Evolutionary conservation across 2,329 filamentous ascomycete species (phyloP), one percentile per base, ranked within the genome.

Genomic region (Paracamarosporium sp.): DNA sequence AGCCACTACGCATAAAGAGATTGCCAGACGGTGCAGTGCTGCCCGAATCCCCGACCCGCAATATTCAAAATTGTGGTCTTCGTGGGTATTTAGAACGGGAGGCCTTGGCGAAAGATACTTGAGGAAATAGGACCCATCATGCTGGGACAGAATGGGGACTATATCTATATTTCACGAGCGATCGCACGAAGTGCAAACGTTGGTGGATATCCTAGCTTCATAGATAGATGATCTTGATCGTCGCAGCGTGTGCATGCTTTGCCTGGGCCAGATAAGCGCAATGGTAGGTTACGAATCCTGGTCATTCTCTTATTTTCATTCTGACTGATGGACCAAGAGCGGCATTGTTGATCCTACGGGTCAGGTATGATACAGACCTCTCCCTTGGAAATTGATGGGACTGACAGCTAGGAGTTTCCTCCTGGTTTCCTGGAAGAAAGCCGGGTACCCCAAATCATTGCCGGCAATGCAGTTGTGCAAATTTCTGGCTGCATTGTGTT

Each of bases 381-480:
- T 12, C 5, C 28, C 12, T 31, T 17, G 24, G n/a, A 47, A 6
- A 20, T 20, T 12, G 30, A 15, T 6, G 3, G 1, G 9, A 27
- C 46, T 50, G 20, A 50, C 30, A 27, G 17, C 11, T 15, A 20
- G 1, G 33, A 56, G 53, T 50, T 45, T 13, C 36, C 53, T 11
- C 46, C 45, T 13, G 53, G 25, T 15, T 62, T 54, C 13, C 53
- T 65, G 24, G 57, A 63, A 17, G 45, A 66, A 41, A 53, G 56
- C 12, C 61, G 65, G 7, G 56, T 43, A 28, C 53, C 61, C 7
- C 54, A 66, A 25, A 66, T 67, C 40, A 58, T 67, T 17, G 25
- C 41, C 13, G 65, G 65, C 22, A 67, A 67, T 30, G 51, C 58
- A 7, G 13, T 60, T 20, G 54, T 58, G 15, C 65, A 67, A 33